Evolutionary conservation across 2,329 filamentous ascomycete species (phyloP), one percentile per base, ranked within the genome.

Genomic region (Seiridium unicorne): DNA sequence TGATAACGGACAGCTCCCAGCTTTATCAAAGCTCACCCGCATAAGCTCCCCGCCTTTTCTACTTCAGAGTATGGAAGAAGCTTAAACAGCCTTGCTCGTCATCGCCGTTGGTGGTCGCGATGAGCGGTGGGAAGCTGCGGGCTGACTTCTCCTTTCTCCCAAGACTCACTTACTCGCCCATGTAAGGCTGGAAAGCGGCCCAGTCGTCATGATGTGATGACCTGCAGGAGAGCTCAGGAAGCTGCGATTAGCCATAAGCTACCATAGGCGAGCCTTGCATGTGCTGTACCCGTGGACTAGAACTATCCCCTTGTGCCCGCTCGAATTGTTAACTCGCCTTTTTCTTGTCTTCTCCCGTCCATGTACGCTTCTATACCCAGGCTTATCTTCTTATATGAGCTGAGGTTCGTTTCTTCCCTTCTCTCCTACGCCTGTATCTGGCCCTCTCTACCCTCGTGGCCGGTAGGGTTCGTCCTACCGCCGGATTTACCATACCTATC

Each of bases 121-220:
- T 44, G 54, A 44, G 42, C 44, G 54, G 54, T 57, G 54, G 54
- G 35, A 57, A 57, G 44, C 54, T 34, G 54, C 54, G n/a, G 44
- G 26, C 54, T 44, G 38, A 44, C 38, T 8, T 10, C 6, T 7
- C 26, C 8, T n/a, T 8, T 10, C 6, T 7, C 26, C 8, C 46
- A 9, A 9, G 26, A 31, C 2, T 18, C 38, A 42, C 13, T 42
- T 13, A 7, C 7, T 9, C 6, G 26, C 46, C n/a, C n/a, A n/a
- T 48, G 13, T n/a, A 44, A 57, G 54, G 42, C 40, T 47, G 54
- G 54, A 35, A 18, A 11, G 54, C 46, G 54, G 40, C 54, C 35
- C 32, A 47, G 40, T 31, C 18, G n/a, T n/a, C 26, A 48, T 48
- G 46, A 48, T 42, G 38, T 42, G 38, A 42, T 42, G 13, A 13